Conservation (phyloP, 2,329 filamentous ascomycete species). For the Leptographium lundbergii region DNA sequence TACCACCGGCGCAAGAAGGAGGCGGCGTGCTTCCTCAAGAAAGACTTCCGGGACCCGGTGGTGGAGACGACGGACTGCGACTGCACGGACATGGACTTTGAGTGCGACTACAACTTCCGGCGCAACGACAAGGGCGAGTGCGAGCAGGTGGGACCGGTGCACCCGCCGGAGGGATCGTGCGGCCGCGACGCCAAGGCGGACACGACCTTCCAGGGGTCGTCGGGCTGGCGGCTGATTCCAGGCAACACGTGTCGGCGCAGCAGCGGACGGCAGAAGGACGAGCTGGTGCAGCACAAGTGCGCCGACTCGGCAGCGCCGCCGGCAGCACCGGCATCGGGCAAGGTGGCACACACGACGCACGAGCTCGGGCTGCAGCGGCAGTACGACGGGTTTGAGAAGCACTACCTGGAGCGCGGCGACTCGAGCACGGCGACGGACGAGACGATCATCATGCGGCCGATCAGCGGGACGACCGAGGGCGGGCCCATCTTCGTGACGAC, state of each 20-base stretch:
- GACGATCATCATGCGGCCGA: slow-evolving; percentile 47
- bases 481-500: slow-evolving; percentile 59
- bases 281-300: slow-evolving; percentile 64
- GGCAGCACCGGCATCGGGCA: slow-evolving; percentile 47
- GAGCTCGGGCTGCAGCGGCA: slow-evolving; percentile 46
- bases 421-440: slow-evolving; percentile 54
- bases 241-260: slow-evolving; percentile 59
- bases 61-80: slow-evolving; percentile 63
- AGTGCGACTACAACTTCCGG: slow-evolving; percentile 91
- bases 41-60: slow-evolving; percentile 68
- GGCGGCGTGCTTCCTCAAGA: slow-evolving; percentile 77
- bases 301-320: slow-evolving; percentile 36
- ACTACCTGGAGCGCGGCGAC: slow-evolving; percentile 70
- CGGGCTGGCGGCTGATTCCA: slow-evolving; percentile 85
- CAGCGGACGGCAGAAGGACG: slow-evolving; percentile 52
- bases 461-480: slow-evolving; percentile 34
- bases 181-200: slow-evolving; percentile 43
- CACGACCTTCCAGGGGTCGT: slow-evolving; percentile 70
- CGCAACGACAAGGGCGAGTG: slow-evolving; percentile 56
- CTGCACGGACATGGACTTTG: slow-evolving; percentile 76
- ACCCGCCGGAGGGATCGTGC: slow-evolving; percentile 61
- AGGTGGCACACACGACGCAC: slow-evolving; percentile 47
- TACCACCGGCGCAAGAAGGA: slow-evolving; percentile 77
- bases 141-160: slow-evolving; percentile 46
- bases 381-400: slow-evolving; percentile 37